Base-by-base conservation (phyloP, 805 yeast species). In the Suhomyces sp. region DNA sequence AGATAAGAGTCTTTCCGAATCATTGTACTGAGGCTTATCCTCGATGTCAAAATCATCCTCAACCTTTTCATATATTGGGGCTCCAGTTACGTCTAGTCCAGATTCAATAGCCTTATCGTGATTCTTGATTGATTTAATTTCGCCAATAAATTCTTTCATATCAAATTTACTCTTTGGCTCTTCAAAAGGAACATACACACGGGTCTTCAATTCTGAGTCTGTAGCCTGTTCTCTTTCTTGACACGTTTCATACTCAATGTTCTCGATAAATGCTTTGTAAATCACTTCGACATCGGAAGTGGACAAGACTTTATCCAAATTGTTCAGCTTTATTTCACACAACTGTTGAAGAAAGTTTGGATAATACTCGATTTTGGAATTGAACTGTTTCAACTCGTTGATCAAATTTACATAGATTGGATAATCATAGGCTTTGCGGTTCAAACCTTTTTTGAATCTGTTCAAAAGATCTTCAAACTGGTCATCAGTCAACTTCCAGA, bases 341-440 rank as follows among this genome's bases (percentile, higher is more conserved):
- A 62, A 55, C 19, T 57, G 54, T 29, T 57, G 55, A 27, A 64
- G 53, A 43, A 62, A 61, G 29, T 39, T 44, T 12, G 66, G 66
- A 53, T 58, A 65, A 25, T 56, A 53, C 17, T 57, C 58, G 43
- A 65, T 57, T 27, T 59, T 52, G 2, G 47, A 12, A 46, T 63
- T 64, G 43, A 57, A 60, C 3, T 25, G 33, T 31, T 52, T 51
- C 48, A 64, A 51, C 15, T 53, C 50, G 2, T 53, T 51, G 17
- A 63, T 40, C 25, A 60, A 44, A 41, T 49, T 37, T 15, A 47
- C 31, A 15, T 47, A 48, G 4, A 48, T 49, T 19, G 60, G 57
- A 46, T 54, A 58, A 3, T 60, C 51, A 20, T 53, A 54, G 1
- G 51, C 48, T 13, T 19, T 33, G 4, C 37, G 20, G 31, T 43